Conservation (phyloP, 805 yeast genomes). For the Scheffersomyces spartinae region DNA sequence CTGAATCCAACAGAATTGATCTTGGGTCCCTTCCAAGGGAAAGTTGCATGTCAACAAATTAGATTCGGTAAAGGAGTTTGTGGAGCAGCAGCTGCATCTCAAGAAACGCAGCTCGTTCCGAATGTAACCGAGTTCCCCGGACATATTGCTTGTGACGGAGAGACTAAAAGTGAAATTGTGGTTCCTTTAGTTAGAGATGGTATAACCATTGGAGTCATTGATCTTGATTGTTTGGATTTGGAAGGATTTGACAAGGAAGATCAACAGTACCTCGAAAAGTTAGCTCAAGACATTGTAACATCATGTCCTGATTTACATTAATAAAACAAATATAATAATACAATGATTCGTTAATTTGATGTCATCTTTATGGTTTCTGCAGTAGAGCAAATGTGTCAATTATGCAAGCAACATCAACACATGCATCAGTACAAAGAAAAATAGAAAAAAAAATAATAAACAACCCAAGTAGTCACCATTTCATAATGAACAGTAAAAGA, state of each 20-base stretch:
- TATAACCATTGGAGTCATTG: slow-evolving; percentile 63
- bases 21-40: slow-evolving; percentile 92
- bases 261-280: slow-evolving; percentile 40
- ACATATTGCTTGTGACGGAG: slow-evolving; percentile 96
- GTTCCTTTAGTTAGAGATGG: slow-evolving; percentile 46
- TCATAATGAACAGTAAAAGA: no score
- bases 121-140: slow-evolving; percentile 78
- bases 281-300: no score
- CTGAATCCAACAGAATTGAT: slow-evolving; percentile 35
- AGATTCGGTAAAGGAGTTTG: slow-evolving; percentile 80
- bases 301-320: no score
- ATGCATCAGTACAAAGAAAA: no score
- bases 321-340: no score
- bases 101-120: slow-evolving; percentile 59
- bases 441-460: no score
- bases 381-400: no score
- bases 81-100: slow-evolving; percentile 62
- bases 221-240: slow-evolving; percentile 62
- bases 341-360: no score
- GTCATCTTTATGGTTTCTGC: no score
- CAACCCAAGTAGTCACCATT: no score
- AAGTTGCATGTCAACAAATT: slow-evolving; percentile 88
- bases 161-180: slow-evolving; percentile 85
- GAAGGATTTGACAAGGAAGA: slow-evolving; percentile 64
- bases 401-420: no score